These are phyloP conservation scores for Thielaviopsis populi DNA, from an alignment of 2,329 filamentous ascomycete species.

Conservation along the genomic window DNA sequence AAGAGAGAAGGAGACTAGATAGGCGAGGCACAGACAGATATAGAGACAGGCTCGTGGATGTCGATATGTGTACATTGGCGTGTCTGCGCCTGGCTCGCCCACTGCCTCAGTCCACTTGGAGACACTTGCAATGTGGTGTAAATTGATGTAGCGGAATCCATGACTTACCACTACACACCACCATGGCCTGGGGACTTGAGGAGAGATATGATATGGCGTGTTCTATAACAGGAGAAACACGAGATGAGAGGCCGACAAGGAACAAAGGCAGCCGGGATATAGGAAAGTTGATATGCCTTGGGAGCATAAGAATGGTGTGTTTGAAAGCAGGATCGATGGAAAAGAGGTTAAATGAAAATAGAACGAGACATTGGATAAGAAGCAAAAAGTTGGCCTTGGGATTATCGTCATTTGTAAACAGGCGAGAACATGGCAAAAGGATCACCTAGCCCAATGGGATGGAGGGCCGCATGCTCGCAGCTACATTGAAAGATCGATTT, in stretches of 20 bases:
- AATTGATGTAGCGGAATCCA: neutral
- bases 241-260: slow-evolving; percentile 9
- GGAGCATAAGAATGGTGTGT: slow-evolving; percentile 3
- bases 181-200: slow-evolving; percentile 8
- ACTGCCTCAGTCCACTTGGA: slow-evolving; percentile 5
- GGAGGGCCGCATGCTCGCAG: neutral
- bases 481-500: neutral
- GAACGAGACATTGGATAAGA: neutral
- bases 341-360: neutral
- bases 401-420: slow-evolving; percentile 6
- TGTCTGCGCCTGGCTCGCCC: neutral
- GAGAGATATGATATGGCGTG: slow-evolving; percentile 11
- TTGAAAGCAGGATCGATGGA: neutral
- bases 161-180: slow-evolving; percentile 10
- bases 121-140: neutral
- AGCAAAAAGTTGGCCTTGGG: neutral
- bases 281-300: neutral
- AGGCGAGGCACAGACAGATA: neutral
- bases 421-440: slow-evolving; percentile 4
- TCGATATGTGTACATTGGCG: neutral
- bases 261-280: slow-evolving; percentile 6
- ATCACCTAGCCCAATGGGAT: neutral
- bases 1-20: neutral
- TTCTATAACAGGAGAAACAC: neutral
- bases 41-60: neutral